These are phyloP conservation scores for Epichloe coenophiala DNA, from an alignment of 2,329 filamentous ascomycete species.

Conservation along the genomic window DNA sequence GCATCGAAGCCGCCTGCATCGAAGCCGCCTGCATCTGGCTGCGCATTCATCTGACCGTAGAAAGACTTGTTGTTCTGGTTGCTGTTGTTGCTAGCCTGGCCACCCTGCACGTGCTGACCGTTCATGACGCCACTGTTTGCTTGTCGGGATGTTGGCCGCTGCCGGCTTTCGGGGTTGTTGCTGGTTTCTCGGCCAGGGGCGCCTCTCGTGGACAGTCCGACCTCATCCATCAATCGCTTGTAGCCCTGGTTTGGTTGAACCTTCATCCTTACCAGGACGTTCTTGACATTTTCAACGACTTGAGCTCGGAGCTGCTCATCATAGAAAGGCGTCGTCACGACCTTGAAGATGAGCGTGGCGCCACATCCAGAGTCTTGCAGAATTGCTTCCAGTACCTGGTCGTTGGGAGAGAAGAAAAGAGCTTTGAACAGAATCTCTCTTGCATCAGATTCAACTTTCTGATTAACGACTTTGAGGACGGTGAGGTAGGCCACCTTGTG, in stretches of 20 bases:
- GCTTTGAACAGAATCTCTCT: slow-evolving; percentile 81
- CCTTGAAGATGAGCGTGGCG: slow-evolving; percentile 95
- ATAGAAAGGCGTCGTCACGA: slow-evolving; percentile 92
- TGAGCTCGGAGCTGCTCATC: slow-evolving; percentile 81
- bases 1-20: slow-evolving; percentile 34
- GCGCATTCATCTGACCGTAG: slow-evolving; percentile 35
- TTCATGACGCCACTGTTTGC: slow-evolving; percentile 25
- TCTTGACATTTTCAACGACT: slow-evolving; percentile 84
- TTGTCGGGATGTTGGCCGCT: slow-evolving; percentile 43
- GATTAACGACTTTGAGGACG: slow-evolving; percentile 95
- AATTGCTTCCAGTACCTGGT: slow-evolving; percentile 80
- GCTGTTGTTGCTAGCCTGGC: slow-evolving; percentile 15
- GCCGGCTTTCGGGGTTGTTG: slow-evolving; percentile 33
- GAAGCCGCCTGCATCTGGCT: slow-evolving; percentile 27
- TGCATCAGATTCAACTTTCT: slow-evolving; percentile 86
- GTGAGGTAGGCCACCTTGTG: slow-evolving; percentile 98
- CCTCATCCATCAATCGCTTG: slow-evolving; percentile 97
- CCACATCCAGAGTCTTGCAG: slow-evolving; percentile 84
- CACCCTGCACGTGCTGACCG: too few relatives aligned
- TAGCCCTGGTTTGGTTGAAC: slow-evolving; percentile 91
- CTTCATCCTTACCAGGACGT: slow-evolving; percentile 78
- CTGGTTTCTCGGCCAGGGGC: slow-evolving; percentile 30
- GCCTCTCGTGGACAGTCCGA: slow-evolving; percentile 65
- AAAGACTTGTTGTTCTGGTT: slow-evolving; percentile 32
- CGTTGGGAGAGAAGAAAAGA: slow-evolving; percentile 80